Evolutionary conservation across 768 basidiomycete species (phyloP).

Genomic region (Leucocoprinus leucothites): DNA sequence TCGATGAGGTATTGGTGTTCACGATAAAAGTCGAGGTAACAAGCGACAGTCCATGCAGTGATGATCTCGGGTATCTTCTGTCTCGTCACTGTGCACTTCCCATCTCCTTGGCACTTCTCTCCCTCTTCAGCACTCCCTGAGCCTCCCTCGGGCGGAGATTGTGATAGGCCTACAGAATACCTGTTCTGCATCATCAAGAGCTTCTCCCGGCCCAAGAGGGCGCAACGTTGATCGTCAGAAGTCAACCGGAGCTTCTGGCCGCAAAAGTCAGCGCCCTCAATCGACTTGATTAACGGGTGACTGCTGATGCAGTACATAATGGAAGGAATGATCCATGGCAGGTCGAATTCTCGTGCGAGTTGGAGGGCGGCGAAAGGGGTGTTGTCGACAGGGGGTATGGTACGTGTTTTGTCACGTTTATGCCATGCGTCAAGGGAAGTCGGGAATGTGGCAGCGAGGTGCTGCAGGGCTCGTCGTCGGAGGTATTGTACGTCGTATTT

Average conservation of each 20-base stretch:
- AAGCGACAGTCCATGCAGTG: conserved; percentile 27
- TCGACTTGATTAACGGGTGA: conserved; percentile 32
- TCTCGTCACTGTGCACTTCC: conserved; percentile 17
- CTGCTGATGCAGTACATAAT: conserved; percentile 35
- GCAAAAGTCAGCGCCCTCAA: conserved; percentile 30
- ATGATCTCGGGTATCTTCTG: conserved; percentile 23
- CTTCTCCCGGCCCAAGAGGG: conserved; percentile 25
- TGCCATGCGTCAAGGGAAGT: conserved; percentile 30
- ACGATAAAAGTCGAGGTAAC: conserved; percentile 29
- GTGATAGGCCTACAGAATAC: conserved; percentile 1
- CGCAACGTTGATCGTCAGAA: conserved; percentile 25
- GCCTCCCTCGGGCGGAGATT: conserved; percentile 11
- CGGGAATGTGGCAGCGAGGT: conserved; percentile 35
- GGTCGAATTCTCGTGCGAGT: conserved; percentile 30
- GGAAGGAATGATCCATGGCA: conserved; percentile 32
- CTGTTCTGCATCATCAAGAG: conserved; percentile 21
- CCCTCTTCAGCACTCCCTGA: conserved; percentile 8
- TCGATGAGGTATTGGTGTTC: conserved; percentile 23
- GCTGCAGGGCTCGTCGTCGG: conserved; percentile 28
- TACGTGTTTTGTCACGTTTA: conserved; percentile 29
- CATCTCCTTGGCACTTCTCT: conserved; percentile 13
- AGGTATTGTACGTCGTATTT: conserved; percentile 38
- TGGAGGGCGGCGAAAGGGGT: conserved; percentile 36
- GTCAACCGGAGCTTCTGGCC: conserved; percentile 21
- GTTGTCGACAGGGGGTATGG: conserved; percentile 34